Base-by-base conservation (phyloP, 352 stramenopile genomes). In the Plasmopara muralis region DNA sequence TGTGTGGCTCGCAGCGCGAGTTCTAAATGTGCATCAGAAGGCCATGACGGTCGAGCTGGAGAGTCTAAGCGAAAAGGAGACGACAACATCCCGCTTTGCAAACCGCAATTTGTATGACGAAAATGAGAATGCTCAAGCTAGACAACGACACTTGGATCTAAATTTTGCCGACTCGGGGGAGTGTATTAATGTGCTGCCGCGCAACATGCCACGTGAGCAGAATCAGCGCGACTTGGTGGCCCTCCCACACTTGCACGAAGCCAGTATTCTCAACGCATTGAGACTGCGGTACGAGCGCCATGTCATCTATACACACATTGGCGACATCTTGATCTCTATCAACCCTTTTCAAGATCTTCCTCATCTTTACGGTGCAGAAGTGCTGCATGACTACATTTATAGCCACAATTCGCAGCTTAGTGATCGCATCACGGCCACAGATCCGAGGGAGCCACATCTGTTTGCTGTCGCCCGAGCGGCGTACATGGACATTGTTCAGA, bases 241-340 rank as follows among this genome's bases (percentile, higher is more conserved):
- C 54, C 66, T 93, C 9, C 77, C 84, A n/a, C 84, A 94, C 56
- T 62, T 95, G 20, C 84, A 95, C 47, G 85, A 93, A 47, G 81
- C 85, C 16, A 86, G 81, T 0, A 91, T 95, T 37, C 72, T 95
- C 13, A 74, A 93, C 41, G 74, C 77, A 34, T 72, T 95, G 50
- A 75, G 71, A 3, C 62, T 80, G 44, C 84, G 84, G 25, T 95
- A 91, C 61, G 70, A 77, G 37, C 74, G 80, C 33, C 74, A 95
- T 56, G 70, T 66, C 43, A 95, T 95, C 63, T 95, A 95, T 63
- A 95, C 85, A 9, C 77, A 75, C 56, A 90, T 90, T 39, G 85
- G 81, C 38, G 82, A 95, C 43, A 92, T 94, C 41, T 62, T 93
- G 31, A 76, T 94, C 53, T 90, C 84, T 14, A 87, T 93, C 50